phyloP scores from a whole-genome alignment of 2,329 filamentous ascomycete species.

The Phaeosphaeria sp. region DNA sequence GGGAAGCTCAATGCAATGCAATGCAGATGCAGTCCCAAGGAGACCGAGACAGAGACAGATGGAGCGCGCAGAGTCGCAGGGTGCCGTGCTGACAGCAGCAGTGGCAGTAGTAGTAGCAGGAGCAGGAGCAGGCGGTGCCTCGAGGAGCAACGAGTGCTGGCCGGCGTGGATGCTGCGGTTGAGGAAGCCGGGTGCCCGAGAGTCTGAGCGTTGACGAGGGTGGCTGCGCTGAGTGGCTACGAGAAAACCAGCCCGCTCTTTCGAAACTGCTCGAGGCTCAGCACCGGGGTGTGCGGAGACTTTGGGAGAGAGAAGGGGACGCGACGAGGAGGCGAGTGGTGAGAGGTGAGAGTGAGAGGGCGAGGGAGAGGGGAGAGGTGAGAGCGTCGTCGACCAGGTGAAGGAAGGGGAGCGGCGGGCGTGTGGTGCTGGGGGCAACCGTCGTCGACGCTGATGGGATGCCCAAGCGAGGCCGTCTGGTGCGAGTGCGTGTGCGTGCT shows the following conservation, averaged over 20 bases:
- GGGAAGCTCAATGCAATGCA: slow-evolving; percentile 17
- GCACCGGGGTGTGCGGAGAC: slow-evolving; percentile 17
- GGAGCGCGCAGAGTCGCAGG: background rate
- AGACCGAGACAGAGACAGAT: slow-evolving; percentile 10
- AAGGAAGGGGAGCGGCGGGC: slow-evolving; percentile 8
- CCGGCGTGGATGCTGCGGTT: background rate
- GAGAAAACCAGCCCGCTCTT: slow-evolving; percentile 22
- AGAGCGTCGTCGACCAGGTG: slow-evolving; percentile 13
- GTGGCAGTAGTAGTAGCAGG: no score
- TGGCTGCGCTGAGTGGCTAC: slow-evolving; percentile 13
- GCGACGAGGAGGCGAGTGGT: slow-evolving; percentile 7
- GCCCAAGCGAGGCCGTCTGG: slow-evolving; percentile 3
- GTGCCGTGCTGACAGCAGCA: no score
- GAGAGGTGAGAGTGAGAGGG: slow-evolving; percentile 10
- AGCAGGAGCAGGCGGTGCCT: background rate
- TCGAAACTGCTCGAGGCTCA: slow-evolving; percentile 27
- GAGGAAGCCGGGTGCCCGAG: slow-evolving; percentile 3
- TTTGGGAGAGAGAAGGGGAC: slow-evolving; percentile 15
- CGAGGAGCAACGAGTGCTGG: background rate
- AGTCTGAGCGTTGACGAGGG: slow-evolving; percentile 20
- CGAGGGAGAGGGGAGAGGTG: no score
- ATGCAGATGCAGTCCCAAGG: slow-evolving; percentile 11
- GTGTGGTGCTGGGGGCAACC: background rate
- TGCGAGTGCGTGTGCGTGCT: no score
- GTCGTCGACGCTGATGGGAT: background rate